phyloP scores from a whole-genome alignment of 805 yeast genomes.

The Schwanniomyces yamadae region DNA sequence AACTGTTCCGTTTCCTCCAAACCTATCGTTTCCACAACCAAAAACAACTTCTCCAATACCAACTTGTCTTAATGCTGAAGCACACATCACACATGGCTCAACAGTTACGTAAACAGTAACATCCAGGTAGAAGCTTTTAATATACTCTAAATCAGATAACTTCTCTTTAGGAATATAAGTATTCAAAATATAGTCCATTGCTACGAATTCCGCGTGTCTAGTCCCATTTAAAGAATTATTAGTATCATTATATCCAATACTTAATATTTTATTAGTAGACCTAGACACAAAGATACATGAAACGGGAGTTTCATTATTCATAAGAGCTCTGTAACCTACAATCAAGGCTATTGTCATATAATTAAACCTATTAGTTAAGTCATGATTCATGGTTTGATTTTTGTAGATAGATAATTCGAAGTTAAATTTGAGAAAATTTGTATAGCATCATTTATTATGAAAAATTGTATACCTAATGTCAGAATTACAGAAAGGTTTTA shows the following conservation, averaged over 20 bases:
- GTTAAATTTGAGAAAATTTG: neutral
- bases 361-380: slow-evolving; percentile 20
- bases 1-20: slow-evolving; percentile 96
- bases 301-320: slow-evolving; percentile 41
- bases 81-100: slow-evolving; percentile 99
- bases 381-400: slow-evolving; percentile 4
- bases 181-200: slow-evolving; percentile 49
- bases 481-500: slow-evolving; percentile 26
- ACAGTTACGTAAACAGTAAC: slow-evolving; percentile 87
- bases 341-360: slow-evolving; percentile 37
- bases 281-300: slow-evolving; percentile 36
- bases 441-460: neutral
- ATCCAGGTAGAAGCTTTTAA: slow-evolving; percentile 45
- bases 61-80: slow-evolving; percentile 81
- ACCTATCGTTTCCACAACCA: slow-evolving; percentile 93
- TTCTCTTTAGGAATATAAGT: slow-evolving; percentile 19
- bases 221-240: slow-evolving; percentile 84
- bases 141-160: slow-evolving; percentile 13
- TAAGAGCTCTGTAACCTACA: slow-evolving; percentile 38
- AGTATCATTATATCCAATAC: slow-evolving; percentile 82
- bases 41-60: slow-evolving; percentile 72
- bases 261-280: slow-evolving; percentile 50
- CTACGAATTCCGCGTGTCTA: slow-evolving; percentile 89
- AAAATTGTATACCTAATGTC: slow-evolving; percentile 25
- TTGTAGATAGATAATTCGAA: neutral